phyloP scores from a whole-genome alignment of 75 land plant species.

The Cryptomeria japonica region DNA sequence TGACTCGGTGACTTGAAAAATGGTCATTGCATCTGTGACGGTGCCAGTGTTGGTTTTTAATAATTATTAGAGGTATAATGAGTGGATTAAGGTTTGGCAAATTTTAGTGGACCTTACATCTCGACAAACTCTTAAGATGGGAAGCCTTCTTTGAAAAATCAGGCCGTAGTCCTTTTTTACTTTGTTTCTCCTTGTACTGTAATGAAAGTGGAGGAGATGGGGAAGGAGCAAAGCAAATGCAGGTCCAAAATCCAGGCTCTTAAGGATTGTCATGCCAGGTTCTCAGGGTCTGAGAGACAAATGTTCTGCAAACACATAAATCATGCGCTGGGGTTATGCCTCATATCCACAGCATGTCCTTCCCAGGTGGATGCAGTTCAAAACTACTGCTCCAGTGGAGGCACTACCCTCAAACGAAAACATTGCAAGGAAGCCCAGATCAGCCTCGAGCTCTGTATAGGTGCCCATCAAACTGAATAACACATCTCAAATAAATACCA shows the following conservation, averaged over 20 bases:
- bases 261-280: background rate
- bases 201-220: background rate
- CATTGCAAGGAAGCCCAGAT: slow-evolving; percentile 16
- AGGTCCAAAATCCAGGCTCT: background rate
- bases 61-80: too few relatives aligned
- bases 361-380: slow-evolving; percentile 7
- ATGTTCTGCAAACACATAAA: slow-evolving; percentile 9
- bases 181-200: too few relatives aligned
- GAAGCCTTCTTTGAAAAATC: too few relatives aligned
- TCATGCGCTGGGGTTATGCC: background rate
- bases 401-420: slow-evolving; percentile 13
- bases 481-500: background rate
- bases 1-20: too few relatives aligned
- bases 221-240: background rate
- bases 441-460: slow-evolving; percentile 5
- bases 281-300: background rate
- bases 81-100: too few relatives aligned
- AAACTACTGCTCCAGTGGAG: slow-evolving; percentile 4
- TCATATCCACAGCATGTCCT: slow-evolving; percentile 5
- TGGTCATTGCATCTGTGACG: too few relatives aligned
- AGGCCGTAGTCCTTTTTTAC: too few relatives aligned
- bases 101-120: too few relatives aligned
- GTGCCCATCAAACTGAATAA: slow-evolving; percentile 5
- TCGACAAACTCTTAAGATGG: too few relatives aligned
- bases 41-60: too few relatives aligned